phyloP scores from a whole-genome alignment of 2,329 filamentous ascomycete species.

The Chaetomium globosum region DNA sequence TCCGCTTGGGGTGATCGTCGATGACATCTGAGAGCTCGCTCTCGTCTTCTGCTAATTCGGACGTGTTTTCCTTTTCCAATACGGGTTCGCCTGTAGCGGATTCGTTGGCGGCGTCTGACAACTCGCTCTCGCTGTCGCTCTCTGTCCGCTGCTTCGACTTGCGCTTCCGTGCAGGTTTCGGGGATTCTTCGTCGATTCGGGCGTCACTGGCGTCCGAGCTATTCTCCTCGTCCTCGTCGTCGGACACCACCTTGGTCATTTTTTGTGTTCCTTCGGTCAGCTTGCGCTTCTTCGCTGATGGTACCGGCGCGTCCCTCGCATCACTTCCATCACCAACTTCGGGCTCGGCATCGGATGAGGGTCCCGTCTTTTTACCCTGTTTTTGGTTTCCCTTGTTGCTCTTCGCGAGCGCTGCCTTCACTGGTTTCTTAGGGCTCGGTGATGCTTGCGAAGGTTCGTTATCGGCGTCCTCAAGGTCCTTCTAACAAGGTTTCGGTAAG shows the following conservation, averaged over 20 bases:
- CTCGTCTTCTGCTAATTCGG: constrained; percentile 20
- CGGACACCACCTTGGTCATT: constrained; percentile 23
- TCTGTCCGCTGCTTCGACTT: constrained; percentile 37
- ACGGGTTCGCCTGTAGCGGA: neutral
- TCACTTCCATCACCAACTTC: constrained; percentile 34
- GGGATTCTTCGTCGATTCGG: constrained; percentile 44
- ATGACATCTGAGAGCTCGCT: constrained; percentile 33
- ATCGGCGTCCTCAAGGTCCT: constrained; percentile 31
- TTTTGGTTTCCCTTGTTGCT: constrained; percentile 37
- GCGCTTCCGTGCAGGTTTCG: constrained; percentile 4
- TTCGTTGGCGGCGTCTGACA: constrained; percentile 17
- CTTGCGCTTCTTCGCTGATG: constrained; percentile 41
- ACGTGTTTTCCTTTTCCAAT: constrained; percentile 2
- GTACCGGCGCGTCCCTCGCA: constrained; percentile 25
- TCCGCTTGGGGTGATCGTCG: constrained; percentile 28
- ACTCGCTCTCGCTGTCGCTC: constrained; percentile 34
- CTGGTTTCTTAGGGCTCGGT: constrained; percentile 17
- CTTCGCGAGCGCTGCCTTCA: constrained; percentile 35
- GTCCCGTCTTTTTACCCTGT: constrained; percentile 32
- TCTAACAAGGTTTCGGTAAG: constrained; percentile 20
- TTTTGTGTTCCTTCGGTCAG: constrained; percentile 36
- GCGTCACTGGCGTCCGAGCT: constrained; percentile 48
- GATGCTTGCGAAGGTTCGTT: constrained; percentile 24
- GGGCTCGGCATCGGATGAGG: constrained; percentile 21
- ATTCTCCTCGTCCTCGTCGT: constrained; percentile 34